A percentile compares a stretch with the other conserved stretches of the same genome.
phyloP scores from a whole-genome alignment of 129 eudicot species.

The Escallonia herrerae region DNA sequence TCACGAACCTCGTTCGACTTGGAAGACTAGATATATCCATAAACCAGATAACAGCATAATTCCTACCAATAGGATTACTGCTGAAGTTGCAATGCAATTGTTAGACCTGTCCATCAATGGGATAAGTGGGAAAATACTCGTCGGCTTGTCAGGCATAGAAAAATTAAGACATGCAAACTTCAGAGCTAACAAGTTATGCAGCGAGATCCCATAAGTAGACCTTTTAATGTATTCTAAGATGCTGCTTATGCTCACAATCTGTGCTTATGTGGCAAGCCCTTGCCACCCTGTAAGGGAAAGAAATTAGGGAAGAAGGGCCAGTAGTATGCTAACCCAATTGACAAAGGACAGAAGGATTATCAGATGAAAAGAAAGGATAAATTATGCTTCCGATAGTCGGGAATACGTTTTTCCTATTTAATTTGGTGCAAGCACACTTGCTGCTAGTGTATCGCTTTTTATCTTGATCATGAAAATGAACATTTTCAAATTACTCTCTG shows the following conservation, averaged over 20 bases:
- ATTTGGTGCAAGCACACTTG: no score
- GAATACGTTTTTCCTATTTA: no score
- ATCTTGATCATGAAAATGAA: no score
- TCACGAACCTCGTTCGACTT: constrained; percentile 49
- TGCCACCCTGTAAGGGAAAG: constrained; percentile 72
- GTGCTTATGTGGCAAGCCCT: constrained; percentile 92
- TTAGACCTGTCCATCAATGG: constrained; percentile 68
- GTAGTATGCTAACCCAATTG: constrained; percentile 53
- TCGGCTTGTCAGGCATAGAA: constrained; percentile 42
- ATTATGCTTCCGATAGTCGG: no score
- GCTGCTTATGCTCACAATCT: constrained; percentile 80
- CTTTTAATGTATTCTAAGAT: constrained; percentile 59
- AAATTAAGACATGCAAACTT: constrained; percentile 66
- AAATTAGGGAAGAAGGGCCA: constrained; percentile 35
- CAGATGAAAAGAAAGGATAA: not conserved
- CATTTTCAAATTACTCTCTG: no score
- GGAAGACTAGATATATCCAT: constrained; percentile 59
- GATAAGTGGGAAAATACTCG: no score
- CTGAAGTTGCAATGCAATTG: constrained; percentile 67
- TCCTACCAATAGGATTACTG: constrained; percentile 66
- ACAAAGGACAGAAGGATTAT: not conserved
- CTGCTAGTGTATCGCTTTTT: no score
- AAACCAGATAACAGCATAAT: constrained; percentile 56
- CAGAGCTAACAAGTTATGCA: constrained; percentile 72
- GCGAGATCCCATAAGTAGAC: constrained; percentile 88